Evolutionary conservation across 2,329 filamentous ascomycete genomes (phyloP).

Genomic region (Fusarium oxysporum): DNA sequence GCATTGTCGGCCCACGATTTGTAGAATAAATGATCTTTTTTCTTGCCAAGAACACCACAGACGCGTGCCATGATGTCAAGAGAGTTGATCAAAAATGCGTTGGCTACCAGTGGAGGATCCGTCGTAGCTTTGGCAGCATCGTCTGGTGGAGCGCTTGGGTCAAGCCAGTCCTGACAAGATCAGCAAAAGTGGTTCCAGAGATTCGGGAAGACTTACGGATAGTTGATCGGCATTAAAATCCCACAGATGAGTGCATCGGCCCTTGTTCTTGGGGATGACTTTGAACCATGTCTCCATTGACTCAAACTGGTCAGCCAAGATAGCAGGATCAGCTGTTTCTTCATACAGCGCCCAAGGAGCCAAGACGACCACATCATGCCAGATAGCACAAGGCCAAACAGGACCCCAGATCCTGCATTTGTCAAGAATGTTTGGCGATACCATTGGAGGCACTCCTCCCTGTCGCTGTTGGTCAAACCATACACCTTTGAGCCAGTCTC

Average conservation of each 20-base stretch:
- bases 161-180: conserved; percentile 60
- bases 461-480: conserved; percentile 34
- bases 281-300: conserved; percentile 57
- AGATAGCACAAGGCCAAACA: conserved; percentile 50
- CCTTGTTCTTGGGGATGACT: conserved; percentile 47
- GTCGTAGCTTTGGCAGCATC: conserved; percentile 55
- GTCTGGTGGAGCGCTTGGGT: conserved; percentile 57
- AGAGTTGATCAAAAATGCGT: conserved; percentile 60
- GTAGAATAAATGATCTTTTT: conserved; percentile 22
- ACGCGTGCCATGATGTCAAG: conserved; percentile 53
- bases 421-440: conserved; percentile 30
- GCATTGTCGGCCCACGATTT: conserved; percentile 23
- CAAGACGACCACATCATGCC: conserved; percentile 58
- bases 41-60: conserved; percentile 47
- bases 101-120: conserved; percentile 55
- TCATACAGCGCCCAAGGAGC: conserved; percentile 57
- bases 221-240: conserved; percentile 35
- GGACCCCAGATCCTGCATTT: conserved; percentile 29
- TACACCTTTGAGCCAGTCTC: conserved; percentile 44
- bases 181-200: fast-evolving
- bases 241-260: conserved; percentile 56
- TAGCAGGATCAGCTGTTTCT: conserved; percentile 51
- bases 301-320: conserved; percentile 54
- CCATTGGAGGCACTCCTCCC: conserved; percentile 38
- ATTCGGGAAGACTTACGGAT: conserved; percentile 9